These are phyloP conservation scores for Cyclostephanos tholiformis DNA, from an alignment of 108 stramenopile species.

Conservation along the genomic window DNA sequence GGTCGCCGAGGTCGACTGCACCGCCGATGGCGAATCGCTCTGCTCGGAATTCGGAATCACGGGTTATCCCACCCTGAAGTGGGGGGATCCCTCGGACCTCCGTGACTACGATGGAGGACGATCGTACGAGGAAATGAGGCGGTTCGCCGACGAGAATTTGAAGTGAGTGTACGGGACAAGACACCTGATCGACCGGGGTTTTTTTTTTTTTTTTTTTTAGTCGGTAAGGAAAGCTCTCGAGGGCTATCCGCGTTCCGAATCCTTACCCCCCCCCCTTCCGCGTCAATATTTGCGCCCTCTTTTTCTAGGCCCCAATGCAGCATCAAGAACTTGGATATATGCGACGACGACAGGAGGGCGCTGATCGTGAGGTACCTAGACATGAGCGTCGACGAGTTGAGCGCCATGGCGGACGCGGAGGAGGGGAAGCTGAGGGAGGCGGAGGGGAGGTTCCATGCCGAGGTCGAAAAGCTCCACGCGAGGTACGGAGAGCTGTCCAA, in stretches of 20 bases:
- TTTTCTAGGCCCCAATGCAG: constrained; percentile 54
- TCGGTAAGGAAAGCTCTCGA: neutral
- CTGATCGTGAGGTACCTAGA: constrained; percentile 53
- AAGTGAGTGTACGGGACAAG: constrained; percentile 37
- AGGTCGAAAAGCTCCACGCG: constrained; percentile 64
- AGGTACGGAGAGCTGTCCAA: constrained; percentile 58
- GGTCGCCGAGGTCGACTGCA: too few relatives aligned
- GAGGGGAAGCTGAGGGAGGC: constrained; percentile 60
- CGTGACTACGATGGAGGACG: constrained; percentile 83
- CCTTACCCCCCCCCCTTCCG: too few relatives aligned
- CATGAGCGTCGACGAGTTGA: constrained; percentile 57
- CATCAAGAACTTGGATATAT: constrained; percentile 58
- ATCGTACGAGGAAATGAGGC: constrained; percentile 59
- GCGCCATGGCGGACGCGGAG: constrained; percentile 48
- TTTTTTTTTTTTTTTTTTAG: neutral
- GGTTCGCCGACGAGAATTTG: constrained; percentile 74
- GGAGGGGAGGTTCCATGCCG: too few relatives aligned
- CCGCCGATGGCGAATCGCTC: too few relatives aligned
- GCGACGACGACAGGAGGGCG: constrained; percentile 63
- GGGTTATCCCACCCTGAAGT: constrained; percentile 85
- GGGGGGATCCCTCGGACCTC: constrained; percentile 61
- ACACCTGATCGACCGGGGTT: neutral
- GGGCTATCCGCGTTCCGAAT: neutral
- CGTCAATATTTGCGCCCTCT: neutral
- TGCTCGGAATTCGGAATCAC: too few relatives aligned